Percentiles rank a stretch among this genome's conserved stretches.
phyloP scores from a whole-genome alignment of 257 asterid genomes.

The Linaria vulgaris region DNA sequence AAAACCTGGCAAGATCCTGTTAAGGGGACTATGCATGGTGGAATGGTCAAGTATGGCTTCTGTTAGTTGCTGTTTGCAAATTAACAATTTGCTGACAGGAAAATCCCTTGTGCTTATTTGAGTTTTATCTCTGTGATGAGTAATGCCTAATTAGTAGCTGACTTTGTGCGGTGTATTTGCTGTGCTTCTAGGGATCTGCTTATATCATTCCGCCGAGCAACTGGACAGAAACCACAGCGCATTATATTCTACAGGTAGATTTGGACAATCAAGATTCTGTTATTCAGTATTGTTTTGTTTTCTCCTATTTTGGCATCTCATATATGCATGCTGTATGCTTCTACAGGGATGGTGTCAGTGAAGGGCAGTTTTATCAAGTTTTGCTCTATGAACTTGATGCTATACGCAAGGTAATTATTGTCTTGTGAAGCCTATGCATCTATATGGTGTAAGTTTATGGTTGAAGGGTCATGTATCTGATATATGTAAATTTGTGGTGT shows the following conservation, averaged over 20 bases:
- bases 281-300: background rate
- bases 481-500: background rate
- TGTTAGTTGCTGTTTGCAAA: background rate
- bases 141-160: background rate
- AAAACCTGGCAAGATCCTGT: constrained; percentile 79
- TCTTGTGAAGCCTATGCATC: background rate
- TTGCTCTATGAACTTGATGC: constrained; percentile 91
- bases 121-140: background rate
- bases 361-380: constrained; percentile 92
- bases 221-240: constrained; percentile 76
- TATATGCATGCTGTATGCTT: background rate
- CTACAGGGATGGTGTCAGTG: constrained; percentile 91
- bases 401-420: constrained; percentile 65
- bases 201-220: constrained; percentile 76
- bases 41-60: constrained; percentile 78
- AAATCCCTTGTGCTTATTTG: background rate
- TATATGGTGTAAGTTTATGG: background rate
- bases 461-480: background rate
- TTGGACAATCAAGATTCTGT: background rate
- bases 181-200: constrained; percentile 66
- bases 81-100: background rate
- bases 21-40: constrained; percentile 69
- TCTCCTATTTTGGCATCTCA: constrained; percentile 2
- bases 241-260: constrained; percentile 82
- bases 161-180: background rate